Percentiles rank a stretch among this genome's conserved stretches.
Conservation (phyloP, 768 basidiomycete species). For the Leucosporidium creatinivorum region DNA sequence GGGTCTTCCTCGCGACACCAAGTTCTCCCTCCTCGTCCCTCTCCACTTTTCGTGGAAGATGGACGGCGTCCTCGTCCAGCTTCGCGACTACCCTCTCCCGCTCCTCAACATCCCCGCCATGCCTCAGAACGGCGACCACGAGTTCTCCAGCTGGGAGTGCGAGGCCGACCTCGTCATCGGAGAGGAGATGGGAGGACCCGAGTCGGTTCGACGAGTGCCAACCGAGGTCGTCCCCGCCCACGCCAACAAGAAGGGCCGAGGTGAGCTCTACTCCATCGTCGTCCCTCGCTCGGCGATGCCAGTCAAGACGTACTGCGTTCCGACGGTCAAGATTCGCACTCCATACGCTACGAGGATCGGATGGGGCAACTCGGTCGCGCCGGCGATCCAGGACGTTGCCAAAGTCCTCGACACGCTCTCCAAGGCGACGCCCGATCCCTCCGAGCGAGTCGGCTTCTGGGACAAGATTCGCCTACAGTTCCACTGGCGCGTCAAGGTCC, state of each 20-base stretch:
- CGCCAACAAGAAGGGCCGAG: slow-evolving; percentile 46
- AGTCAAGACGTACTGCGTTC: slow-evolving; percentile 81
- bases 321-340: slow-evolving; percentile 61
- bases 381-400: slow-evolving; percentile 79
- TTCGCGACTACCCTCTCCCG: slow-evolving; percentile 85
- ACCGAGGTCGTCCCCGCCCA: slow-evolving; percentile 61
- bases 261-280: slow-evolving; percentile 46
- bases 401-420: slow-evolving; percentile 72
- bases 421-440: slow-evolving; percentile 68
- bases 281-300: slow-evolving; percentile 87
- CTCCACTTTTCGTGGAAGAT: slow-evolving; percentile 67
- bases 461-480: slow-evolving; percentile 82
- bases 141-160: slow-evolving; percentile 53
- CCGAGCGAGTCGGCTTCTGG: slow-evolving; percentile 84
- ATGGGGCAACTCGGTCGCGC: slow-evolving; percentile 83
- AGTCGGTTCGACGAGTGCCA: slow-evolving; percentile 44
- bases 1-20: slow-evolving; percentile 60
- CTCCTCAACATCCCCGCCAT: slow-evolving; percentile 61
- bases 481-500: slow-evolving; percentile 68
- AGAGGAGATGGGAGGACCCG: slow-evolving; percentile 63
- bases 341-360: slow-evolving; percentile 62
- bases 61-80: slow-evolving; percentile 53
- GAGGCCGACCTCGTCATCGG: slow-evolving; percentile 73
- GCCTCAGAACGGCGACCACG: slow-evolving; percentile 35
- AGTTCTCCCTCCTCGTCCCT: slow-evolving; percentile 74